These are phyloP conservation scores for Phytopythium cucurbitacearum DNA, from an alignment of 352 stramenopile genomes.

Conservation along the genomic window DNA sequence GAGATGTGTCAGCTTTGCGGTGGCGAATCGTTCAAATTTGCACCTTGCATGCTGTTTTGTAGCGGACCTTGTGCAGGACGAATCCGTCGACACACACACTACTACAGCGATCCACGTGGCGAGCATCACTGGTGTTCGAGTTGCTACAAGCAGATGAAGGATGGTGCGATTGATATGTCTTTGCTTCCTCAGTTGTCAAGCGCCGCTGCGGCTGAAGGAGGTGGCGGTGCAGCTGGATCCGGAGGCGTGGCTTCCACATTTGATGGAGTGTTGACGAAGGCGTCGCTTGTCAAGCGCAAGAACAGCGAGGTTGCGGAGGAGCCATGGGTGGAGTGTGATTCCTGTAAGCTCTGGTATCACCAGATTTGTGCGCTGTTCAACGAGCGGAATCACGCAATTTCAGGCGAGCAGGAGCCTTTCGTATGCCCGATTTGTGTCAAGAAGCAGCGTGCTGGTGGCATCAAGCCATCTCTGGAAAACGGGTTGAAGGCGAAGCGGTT, in stretches of 20 bases:
- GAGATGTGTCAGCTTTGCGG: conserved; percentile 89
- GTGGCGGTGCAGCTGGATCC: conserved; percentile 5
- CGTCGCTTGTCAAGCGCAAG: conserved; percentile 95
- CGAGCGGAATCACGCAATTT: conserved; percentile 95
- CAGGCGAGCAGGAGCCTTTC: conserved; percentile 82
- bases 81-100: conserved; percentile 84
- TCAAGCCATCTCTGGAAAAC: conserved; percentile 78
- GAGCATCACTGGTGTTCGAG: conserved; percentile 87
- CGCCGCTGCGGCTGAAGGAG: conserved; percentile 42
- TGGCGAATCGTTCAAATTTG: conserved; percentile 89
- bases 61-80: conserved; percentile 78
- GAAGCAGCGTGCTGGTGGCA: conserved; percentile 67
- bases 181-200: conserved; percentile 70
- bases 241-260: conserved; percentile 25
- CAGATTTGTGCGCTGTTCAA: conserved; percentile 99
- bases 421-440: conserved; percentile 86
- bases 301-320: conserved; percentile 98
- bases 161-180: conserved; percentile 90
- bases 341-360: conserved; percentile 98
- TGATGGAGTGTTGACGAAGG: conserved; percentile 89
- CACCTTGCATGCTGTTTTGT: conserved; percentile 87
- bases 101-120: conserved; percentile 80
- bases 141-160: conserved; percentile 89
- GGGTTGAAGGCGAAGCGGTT: conserved; percentile 74
- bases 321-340: conserved; percentile 98